Percentiles rank a stretch among this genome's conserved stretches.
These are phyloP conservation scores for Leccinum subrobustum DNA, from an alignment of 1,284 basidiomycete species.

Conservation along the genomic window DNA sequence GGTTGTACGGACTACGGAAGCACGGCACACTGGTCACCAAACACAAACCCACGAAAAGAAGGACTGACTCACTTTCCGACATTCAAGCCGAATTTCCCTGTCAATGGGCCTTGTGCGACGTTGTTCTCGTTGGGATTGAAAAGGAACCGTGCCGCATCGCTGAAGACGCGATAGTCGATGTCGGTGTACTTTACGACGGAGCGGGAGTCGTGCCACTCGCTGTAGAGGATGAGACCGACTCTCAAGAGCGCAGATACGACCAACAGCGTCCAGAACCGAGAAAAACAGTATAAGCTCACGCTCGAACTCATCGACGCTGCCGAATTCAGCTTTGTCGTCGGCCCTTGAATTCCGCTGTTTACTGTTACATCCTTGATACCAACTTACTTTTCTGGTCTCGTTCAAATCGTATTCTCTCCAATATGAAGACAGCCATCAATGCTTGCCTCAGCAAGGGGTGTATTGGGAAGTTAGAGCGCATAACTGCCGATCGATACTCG, in stretches of 20 bases:
- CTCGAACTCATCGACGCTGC: conserved; percentile 11
- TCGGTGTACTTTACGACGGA: conserved; percentile 95
- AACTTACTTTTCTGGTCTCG: too few species aligned
- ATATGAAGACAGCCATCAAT: too few species aligned
- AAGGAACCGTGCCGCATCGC: conserved; percentile 81
- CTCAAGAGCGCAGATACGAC: conserved; percentile 59
- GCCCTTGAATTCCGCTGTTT: not conserved
- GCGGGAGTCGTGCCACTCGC: conserved; percentile 83
- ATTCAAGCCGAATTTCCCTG: conserved; percentile 34
- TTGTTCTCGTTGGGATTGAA: conserved; percentile 47
- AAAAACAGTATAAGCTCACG: conserved; percentile 16
- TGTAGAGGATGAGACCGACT: conserved; percentile 74
- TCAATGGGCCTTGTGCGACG: conserved; percentile 63
- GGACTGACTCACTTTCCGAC: conserved; percentile 65
- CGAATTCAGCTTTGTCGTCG: not conserved
- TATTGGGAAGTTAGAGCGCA: too few species aligned
- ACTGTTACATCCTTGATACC: too few species aligned
- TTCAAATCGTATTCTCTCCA: too few species aligned
- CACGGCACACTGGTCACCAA: conserved; percentile 4
- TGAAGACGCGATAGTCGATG: conserved; percentile 95
- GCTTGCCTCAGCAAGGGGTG: too few species aligned
- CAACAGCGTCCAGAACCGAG: conserved; percentile 55
- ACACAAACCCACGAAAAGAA: not conserved
- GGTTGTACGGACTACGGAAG: conserved; percentile 79
- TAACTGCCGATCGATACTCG: too few species aligned